A percentile compares a stretch with the other conserved stretches of the same genome.
phyloP scores from a whole-genome alignment of 2,329 filamentous ascomycete genomes.

The Truncatella angustata region DNA sequence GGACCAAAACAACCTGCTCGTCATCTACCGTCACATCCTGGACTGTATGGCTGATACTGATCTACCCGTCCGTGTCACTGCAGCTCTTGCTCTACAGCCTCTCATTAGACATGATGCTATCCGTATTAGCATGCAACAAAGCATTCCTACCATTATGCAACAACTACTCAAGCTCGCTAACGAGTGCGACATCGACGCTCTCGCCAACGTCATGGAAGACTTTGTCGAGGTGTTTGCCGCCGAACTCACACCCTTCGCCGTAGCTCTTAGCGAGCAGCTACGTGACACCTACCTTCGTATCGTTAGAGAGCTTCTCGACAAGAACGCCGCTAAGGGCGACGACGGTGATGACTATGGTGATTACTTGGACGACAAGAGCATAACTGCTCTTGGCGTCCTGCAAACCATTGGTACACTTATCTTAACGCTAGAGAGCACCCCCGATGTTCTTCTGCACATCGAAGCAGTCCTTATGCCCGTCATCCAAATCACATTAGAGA shows the following conservation, averaged over 20 bases:
- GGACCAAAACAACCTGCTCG: conserved; percentile 90
- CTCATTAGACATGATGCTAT: conserved; percentile 95
- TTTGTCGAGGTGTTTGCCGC: conserved; percentile 99
- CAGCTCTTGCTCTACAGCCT: conserved; percentile 88
- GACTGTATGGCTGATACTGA: conserved; percentile 96
- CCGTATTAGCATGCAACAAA: conserved; percentile 91
- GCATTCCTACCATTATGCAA: conserved; percentile 99
- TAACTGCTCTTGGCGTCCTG: conserved; percentile 90
- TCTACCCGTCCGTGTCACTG: conserved; percentile 90
- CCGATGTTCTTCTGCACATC: conserved; percentile 89
- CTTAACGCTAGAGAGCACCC: conserved; percentile 92
- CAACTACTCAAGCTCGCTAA: conserved; percentile 95
- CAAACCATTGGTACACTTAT: conserved; percentile 98
- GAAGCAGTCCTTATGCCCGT: conserved; percentile 97
- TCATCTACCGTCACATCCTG: conserved; percentile 94
- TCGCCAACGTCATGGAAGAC: conserved; percentile 99
- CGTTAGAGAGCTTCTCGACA: conserved; percentile 85
- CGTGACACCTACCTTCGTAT: conserved; percentile 95
- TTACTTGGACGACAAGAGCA: conserved; percentile 96
- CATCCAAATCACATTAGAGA: conserved; percentile 91
- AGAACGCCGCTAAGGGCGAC: conserved; percentile 73
- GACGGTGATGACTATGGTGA: conserved; percentile 82
- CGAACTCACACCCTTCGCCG: conserved; percentile 93
- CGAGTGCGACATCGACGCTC: conserved; percentile 93
- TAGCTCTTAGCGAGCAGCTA: conserved; percentile 92